A percentile compares a stretch with the other conserved stretches of the same genome.
Conservation (phyloP, 441 rosid species). For the Sinapis alba region DNA sequence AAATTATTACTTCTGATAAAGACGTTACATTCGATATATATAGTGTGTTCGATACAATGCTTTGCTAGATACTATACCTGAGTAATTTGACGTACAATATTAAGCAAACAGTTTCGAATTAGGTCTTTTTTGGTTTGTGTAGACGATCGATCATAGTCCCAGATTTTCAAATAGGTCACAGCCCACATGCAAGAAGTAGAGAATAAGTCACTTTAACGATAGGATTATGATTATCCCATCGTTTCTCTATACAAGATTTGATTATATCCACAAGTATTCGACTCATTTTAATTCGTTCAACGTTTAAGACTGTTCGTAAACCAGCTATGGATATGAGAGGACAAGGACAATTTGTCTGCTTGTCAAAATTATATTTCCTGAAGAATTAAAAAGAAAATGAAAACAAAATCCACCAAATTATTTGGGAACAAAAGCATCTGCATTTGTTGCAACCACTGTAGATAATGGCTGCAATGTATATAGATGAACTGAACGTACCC, state of each 20-base stretch:
- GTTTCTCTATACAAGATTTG: no score
- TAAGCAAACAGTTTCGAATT: slow-evolving; percentile 2
- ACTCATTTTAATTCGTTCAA: no score
- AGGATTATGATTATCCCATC: no score
- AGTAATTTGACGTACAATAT: slow-evolving; percentile 22
- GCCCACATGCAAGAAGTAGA: slow-evolving; percentile 7
- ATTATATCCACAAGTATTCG: no score
- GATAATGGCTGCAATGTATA: slow-evolving; percentile 11
- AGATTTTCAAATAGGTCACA: slow-evolving; percentile 6
- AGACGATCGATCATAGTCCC: background rate
- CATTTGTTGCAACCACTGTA: slow-evolving; percentile 34
- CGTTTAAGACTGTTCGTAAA: no score
- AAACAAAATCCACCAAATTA: background rate
- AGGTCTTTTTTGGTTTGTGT: background rate
- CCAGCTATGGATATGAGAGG: no score
- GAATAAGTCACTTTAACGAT: no score
- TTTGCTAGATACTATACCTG: background rate
- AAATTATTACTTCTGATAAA: background rate
- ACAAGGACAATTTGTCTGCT: no score
- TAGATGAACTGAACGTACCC: slow-evolving; percentile 38
- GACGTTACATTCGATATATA: slow-evolving; percentile 1
- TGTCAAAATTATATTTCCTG: background rate
- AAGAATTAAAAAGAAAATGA: background rate
- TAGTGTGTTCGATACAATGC: background rate
- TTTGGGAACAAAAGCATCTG: slow-evolving; percentile 36